Percentiles rank a stretch among this genome's conserved stretches.
These are phyloP conservation scores for Craspedostauros australis DNA, from an alignment of 108 stramenopile genomes.

Conservation along the genomic window DNA sequence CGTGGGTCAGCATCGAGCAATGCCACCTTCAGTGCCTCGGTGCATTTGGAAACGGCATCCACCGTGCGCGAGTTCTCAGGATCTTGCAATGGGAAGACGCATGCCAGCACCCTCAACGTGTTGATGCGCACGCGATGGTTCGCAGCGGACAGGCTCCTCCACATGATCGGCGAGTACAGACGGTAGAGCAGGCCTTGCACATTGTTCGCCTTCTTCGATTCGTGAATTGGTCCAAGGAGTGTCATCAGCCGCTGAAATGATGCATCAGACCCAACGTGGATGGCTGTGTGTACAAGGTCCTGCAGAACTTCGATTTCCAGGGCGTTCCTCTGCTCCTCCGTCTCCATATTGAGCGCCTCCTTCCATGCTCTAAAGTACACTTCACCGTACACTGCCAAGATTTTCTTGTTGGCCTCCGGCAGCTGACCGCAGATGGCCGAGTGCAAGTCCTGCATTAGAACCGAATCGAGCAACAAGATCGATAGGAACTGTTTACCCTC, in stretches of 20 bases:
- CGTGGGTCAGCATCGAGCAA: constrained; percentile 66
- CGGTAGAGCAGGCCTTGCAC: constrained; percentile 82
- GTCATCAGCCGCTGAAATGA: constrained; percentile 26
- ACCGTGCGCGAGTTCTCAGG: constrained; percentile 45
- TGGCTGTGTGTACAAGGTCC: constrained; percentile 67
- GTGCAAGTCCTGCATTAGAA: constrained; percentile 65
- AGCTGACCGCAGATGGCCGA: constrained; percentile 57
- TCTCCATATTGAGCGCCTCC: constrained; percentile 20
- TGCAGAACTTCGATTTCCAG: constrained; percentile 85
- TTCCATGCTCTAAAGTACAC: constrained; percentile 86
- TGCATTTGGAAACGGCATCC: constrained; percentile 56
- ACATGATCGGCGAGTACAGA: constrained; percentile 86
- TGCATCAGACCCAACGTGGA: constrained; percentile 41
- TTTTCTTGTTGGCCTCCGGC: constrained; percentile 44
- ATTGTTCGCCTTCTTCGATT: constrained; percentile 61
- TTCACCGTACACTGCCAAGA: constrained; percentile 75
- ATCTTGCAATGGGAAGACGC: constrained; percentile 93
- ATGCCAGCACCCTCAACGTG: constrained; percentile 64
- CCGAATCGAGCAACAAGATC: constrained; percentile 58
- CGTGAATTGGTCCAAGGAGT: constrained; percentile 66
- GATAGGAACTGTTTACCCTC: constrained; percentile 73
- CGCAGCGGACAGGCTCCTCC: constrained; percentile 81
- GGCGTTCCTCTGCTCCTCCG: constrained; percentile 21
- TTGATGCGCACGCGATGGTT: constrained; percentile 84
- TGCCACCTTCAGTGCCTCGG: constrained; percentile 48